phyloP scores from a whole-genome alignment of 106 monocot genomes.

The Allium sativum region DNA sequence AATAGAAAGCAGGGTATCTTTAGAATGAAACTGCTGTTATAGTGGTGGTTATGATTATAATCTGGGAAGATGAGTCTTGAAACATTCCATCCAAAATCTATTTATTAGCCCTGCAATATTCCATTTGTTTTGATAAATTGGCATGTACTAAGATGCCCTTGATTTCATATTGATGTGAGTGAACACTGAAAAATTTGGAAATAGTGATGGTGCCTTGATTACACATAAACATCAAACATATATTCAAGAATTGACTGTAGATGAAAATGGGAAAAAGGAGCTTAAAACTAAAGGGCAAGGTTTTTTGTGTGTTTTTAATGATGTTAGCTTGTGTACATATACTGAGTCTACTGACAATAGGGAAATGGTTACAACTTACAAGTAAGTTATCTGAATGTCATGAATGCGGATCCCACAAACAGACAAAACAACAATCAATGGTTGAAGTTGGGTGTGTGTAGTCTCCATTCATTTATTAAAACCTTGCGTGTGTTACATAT shows the following conservation, averaged over 20 bases:
- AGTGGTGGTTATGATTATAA: not conserved
- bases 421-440: slow-evolving; percentile 60
- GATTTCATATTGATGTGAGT: slow-evolving; percentile 64
- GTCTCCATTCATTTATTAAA: slow-evolving; percentile 94
- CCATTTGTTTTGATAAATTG: slow-evolving; percentile 56
- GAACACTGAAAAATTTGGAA: slow-evolving; percentile 21
- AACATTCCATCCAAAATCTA: slow-evolving; percentile 36
- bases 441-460: slow-evolving; percentile 69
- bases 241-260: not conserved
- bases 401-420: slow-evolving; percentile 69
- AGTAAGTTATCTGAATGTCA: slow-evolving; percentile 61
- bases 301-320: not conserved
- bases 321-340: not conserved
- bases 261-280: not conserved
- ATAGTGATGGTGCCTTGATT: slow-evolving; percentile 10
- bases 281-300: slow-evolving; percentile 7
- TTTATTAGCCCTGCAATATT: slow-evolving; percentile 46
- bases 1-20: slow-evolving; percentile 5
- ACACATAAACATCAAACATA: not conserved
- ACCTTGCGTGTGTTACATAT: slow-evolving; percentile 70
- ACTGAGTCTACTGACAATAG: slow-evolving; percentile 3
- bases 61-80: slow-evolving; percentile 25
- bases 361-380: slow-evolving; percentile 25
- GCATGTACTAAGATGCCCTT: slow-evolving; percentile 48
- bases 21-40: not conserved